A percentile compares a stretch with the other conserved stretches of the same genome.
Evolutionary conservation across 106 monocot genomes (phyloP).

Genomic region (Allium sativum): DNA sequence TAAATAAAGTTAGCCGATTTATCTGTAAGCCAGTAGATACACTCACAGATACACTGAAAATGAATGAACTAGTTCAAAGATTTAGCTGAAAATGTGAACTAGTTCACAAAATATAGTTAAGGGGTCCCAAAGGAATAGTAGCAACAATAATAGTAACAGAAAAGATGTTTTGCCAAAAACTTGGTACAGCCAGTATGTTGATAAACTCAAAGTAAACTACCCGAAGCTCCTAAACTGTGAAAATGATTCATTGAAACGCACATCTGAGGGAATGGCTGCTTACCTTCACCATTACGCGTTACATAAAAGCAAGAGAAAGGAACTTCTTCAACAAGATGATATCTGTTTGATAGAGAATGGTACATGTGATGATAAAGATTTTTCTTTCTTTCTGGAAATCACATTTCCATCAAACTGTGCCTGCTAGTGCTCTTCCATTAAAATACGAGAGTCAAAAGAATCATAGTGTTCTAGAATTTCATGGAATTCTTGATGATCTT

Average conservation of each 20-base stretch:
- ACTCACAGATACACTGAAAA: too few relatives aligned
- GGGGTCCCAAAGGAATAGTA: constrained; percentile 23
- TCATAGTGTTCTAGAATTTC: constrained; percentile 39
- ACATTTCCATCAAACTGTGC: constrained; percentile 87
- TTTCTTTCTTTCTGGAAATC: constrained; percentile 60
- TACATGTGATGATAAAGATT: constrained; percentile 32
- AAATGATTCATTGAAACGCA: constrained; percentile 56
- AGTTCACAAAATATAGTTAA: too few relatives aligned
- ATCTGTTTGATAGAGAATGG: constrained; percentile 5
- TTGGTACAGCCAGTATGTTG: constrained; percentile 61
- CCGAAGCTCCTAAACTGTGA: constrained; percentile 36
- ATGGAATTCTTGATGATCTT: constrained; percentile 82
- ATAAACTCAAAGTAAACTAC: constrained; percentile 39
- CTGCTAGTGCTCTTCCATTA: constrained; percentile 54
- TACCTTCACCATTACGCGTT: constrained; percentile 38
- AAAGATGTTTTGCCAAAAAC: constrained; percentile 50
- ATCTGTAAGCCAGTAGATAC: too few relatives aligned
- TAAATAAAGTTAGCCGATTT: too few relatives aligned
- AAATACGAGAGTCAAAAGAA: constrained; percentile 21
- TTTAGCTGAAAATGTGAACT: too few relatives aligned
- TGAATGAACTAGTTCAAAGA: too few relatives aligned
- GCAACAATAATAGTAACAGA: not conserved
- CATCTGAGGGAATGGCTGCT: constrained; percentile 75
- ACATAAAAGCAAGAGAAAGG: constrained; percentile 55
- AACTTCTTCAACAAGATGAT: constrained; percentile 5